A percentile compares a stretch with the other conserved stretches of the same genome.
These are phyloP conservation scores for Haberlea rhodopensis DNA, from an alignment of 257 asterid species.

Conservation along the genomic window DNA sequence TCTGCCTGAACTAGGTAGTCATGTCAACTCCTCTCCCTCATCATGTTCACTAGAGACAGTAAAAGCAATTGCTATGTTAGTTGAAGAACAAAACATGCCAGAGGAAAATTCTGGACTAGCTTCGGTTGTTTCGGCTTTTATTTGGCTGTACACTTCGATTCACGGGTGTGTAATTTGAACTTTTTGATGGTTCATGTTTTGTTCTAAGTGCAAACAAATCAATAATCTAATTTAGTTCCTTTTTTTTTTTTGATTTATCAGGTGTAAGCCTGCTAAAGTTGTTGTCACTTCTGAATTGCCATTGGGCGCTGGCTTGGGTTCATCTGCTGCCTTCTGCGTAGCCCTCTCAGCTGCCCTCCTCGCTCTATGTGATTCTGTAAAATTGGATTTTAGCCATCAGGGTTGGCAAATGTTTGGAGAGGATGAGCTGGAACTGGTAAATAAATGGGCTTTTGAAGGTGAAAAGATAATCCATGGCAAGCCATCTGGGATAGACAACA, in stretches of 20 bases:
- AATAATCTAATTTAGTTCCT: conserved; percentile 22
- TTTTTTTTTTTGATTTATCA: conserved; percentile 34
- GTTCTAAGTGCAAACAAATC: conserved; percentile 6
- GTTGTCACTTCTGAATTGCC: conserved; percentile 90
- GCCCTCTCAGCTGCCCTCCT: conserved; percentile 84
- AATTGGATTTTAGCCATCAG: conserved; percentile 74
- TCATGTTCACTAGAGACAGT: conserved; percentile 70
- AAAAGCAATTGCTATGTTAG: conserved; percentile 69
- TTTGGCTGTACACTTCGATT: conserved; percentile 81
- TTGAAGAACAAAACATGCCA: conserved; percentile 70
- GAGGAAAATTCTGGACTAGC: conserved; percentile 62
- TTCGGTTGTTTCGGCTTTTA: conserved; percentile 82
- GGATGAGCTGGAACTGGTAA: conserved; percentile 72
- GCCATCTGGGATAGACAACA: conserved; percentile 98
- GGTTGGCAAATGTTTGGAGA: conserved; percentile 85
- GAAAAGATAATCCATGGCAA: conserved; percentile 96
- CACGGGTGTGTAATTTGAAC: conserved; percentile 55
- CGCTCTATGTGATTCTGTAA: conserved; percentile 60
- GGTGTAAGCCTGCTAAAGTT: conserved; percentile 81
- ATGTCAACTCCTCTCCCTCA: conserved; percentile 52
- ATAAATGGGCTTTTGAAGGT: conserved; percentile 96
- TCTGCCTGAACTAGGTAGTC: conserved; percentile 56
- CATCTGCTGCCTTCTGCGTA: conserved; percentile 94
- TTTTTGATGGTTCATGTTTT: conserved; percentile 3
- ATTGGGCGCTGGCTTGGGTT: conserved; percentile 94